Conservation (phyloP, 1,284 basidiomycete genomes). For the Pseudozyma tsukubaensis region DNA sequence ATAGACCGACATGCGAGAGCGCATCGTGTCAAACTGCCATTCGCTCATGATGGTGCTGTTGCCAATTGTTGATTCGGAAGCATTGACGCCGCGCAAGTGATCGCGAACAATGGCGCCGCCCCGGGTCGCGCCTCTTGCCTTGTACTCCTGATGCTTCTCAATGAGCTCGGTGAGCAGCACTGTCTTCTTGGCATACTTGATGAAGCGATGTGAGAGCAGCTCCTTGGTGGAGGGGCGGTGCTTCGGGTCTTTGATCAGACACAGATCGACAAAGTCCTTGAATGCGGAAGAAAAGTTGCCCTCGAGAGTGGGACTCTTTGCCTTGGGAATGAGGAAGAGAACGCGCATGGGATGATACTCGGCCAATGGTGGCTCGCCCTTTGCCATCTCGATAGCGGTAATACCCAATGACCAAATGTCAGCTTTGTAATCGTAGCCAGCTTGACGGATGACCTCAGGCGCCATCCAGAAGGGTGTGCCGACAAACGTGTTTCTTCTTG, state of each 20-base stretch:
- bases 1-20: slow-evolving; percentile 73
- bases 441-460: slow-evolving; percentile 94
- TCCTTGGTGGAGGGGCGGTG: slow-evolving; percentile 91
- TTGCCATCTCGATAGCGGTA: slow-evolving; percentile 70
- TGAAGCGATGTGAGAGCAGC: slow-evolving; percentile 90
- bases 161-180: slow-evolving; percentile 85
- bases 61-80: slow-evolving; percentile 44
- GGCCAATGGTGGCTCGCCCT: slow-evolving; percentile 71
- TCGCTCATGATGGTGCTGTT: slow-evolving; percentile 80
- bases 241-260: slow-evolving; percentile 90
- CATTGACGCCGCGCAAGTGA: slow-evolving; percentile 46
- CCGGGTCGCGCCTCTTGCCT: slow-evolving; percentile 56
- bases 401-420: slow-evolving; percentile 72
- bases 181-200: slow-evolving; percentile 81
- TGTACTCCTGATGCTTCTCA: slow-evolving; percentile 71
- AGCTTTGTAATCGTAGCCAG: slow-evolving; percentile 74
- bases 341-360: slow-evolving; percentile 72
- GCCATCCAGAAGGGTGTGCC: slow-evolving; percentile 97
- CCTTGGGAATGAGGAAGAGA: slow-evolving; percentile 71
- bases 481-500: slow-evolving; percentile 90
- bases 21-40: slow-evolving; percentile 95
- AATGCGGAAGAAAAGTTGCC: slow-evolving; percentile 85
- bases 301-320: slow-evolving; percentile 89
- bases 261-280: slow-evolving; percentile 90
- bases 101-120: slow-evolving; percentile 53